Percentiles rank a stretch among this genome's conserved stretches.
phyloP scores from a whole-genome alignment of 768 basidiomycete species.

The Kwoniella newhampshirensis region DNA sequence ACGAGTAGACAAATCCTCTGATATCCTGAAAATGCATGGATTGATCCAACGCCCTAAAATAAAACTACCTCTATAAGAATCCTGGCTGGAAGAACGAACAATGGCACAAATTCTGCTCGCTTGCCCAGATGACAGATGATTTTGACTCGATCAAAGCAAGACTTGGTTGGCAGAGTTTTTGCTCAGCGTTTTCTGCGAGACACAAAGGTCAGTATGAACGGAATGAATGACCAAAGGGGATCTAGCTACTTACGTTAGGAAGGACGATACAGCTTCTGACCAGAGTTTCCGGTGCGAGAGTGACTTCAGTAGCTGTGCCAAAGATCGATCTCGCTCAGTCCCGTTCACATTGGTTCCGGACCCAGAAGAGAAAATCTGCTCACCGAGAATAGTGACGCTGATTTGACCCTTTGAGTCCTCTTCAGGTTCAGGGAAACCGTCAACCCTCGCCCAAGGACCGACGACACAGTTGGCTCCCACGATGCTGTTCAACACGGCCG shows the following conservation, averaged over 20 bases:
- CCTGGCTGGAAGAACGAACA: no score
- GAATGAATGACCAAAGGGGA: background rate
- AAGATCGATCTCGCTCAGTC: background rate
- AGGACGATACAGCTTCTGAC: slow-evolving; percentile 57
- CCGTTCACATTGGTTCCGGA: no score
- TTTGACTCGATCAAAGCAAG: slow-evolving; percentile 54
- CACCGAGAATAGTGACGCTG: slow-evolving; percentile 56
- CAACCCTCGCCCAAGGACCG: slow-evolving; percentile 56
- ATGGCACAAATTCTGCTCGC: no score
- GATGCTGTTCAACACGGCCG: slow-evolving; percentile 55
- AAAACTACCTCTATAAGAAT: no score
- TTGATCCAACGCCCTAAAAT: no score
- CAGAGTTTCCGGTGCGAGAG: slow-evolving; percentile 54
- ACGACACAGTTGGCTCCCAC: slow-evolving; percentile 55
- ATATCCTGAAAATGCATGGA: no score
- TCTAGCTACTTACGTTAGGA: slow-evolving; percentile 47
- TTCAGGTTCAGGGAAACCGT: slow-evolving; percentile 52
- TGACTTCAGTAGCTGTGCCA: slow-evolving; percentile 54
- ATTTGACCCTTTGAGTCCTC: slow-evolving; percentile 52
- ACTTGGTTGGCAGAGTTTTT: slow-evolving; percentile 55
- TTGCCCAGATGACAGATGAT: no score
- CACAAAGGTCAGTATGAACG: background rate
- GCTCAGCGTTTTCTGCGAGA: slow-evolving; percentile 52
- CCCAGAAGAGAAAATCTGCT: slow-evolving; percentile 13
- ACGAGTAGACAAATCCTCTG: no score